Evolutionary conservation across 2,329 filamentous ascomycete species (phyloP).

Genomic region (Microascus cirrosus): DNA sequence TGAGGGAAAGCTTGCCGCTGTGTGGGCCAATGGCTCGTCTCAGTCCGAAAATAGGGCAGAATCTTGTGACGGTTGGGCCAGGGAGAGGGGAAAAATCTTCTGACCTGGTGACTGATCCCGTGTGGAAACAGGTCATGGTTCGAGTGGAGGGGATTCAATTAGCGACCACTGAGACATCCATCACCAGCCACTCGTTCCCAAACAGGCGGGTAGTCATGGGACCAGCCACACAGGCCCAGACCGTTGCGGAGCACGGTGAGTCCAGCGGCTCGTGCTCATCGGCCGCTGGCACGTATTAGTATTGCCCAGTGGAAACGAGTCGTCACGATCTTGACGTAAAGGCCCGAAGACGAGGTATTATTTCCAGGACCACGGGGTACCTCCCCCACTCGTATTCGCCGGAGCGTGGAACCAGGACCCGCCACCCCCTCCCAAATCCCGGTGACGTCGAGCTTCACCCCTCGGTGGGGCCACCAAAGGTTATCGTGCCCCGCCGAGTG

Average conservation of each 20-base stretch:
- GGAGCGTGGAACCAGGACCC: background rate
- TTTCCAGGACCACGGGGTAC: background rate
- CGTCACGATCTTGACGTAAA: background rate
- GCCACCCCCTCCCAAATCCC: no score
- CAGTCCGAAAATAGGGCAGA: background rate
- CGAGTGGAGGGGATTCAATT: background rate
- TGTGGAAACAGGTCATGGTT: background rate
- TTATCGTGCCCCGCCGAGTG: no score
- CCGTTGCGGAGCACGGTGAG: background rate
- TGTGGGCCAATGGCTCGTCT: background rate
- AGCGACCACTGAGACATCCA: background rate
- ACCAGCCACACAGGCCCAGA: background rate
- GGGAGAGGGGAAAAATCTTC: background rate
- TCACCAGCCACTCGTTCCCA: background rate
- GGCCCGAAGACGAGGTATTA: background rate
- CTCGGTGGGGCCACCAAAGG: background rate
- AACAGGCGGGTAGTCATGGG: background rate
- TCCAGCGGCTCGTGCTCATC: background rate
- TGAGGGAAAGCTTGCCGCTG: background rate
- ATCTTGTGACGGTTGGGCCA: background rate
- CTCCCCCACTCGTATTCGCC: background rate
- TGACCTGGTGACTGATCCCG: background rate
- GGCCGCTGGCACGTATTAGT: background rate
- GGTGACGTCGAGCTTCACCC: background rate
- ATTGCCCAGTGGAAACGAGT: background rate